Evolutionary conservation across 2,329 filamentous ascomycete species (phyloP).

Genomic region (Cytospora paraplurivora): DNA sequence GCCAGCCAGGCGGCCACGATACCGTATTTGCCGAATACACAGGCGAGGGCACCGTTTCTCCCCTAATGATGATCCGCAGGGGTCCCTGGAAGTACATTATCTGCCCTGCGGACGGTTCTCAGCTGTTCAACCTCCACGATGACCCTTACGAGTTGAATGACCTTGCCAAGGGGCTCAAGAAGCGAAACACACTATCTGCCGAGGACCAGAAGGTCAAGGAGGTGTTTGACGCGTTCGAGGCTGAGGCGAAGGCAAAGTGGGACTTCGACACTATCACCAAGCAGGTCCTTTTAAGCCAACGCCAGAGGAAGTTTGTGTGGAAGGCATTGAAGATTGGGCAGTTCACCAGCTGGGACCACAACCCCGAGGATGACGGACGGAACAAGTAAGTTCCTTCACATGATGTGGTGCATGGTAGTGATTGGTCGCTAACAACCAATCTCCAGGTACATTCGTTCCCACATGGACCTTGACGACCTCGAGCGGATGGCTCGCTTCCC

Average conservation of each 20-base stretch:
- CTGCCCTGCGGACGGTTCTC: slow-evolving; percentile 80
- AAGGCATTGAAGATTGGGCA: slow-evolving; percentile 73
- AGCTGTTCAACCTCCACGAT: slow-evolving; percentile 76
- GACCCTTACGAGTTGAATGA: slow-evolving; percentile 82
- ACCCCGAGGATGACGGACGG: slow-evolving; percentile 70
- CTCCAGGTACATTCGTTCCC: slow-evolving; percentile 78
- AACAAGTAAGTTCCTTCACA: slow-evolving; percentile 56
- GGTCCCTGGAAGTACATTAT: slow-evolving; percentile 89
- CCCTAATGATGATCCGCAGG: slow-evolving; percentile 91
- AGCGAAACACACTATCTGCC: slow-evolving; percentile 39
- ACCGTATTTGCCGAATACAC: slow-evolving; percentile 96
- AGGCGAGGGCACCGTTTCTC: slow-evolving; percentile 85
- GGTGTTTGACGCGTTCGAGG: slow-evolving; percentile 67
- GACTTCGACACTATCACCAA: slow-evolving; percentile 76
- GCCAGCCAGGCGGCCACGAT: slow-evolving; percentile 68
- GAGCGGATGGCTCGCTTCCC: slow-evolving; percentile 77
- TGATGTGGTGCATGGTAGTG: background rate
- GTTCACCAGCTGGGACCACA: slow-evolving; percentile 84
- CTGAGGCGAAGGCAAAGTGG: slow-evolving; percentile 76
- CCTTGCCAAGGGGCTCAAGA: slow-evolving; percentile 56
- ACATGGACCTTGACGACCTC: slow-evolving; percentile 77
- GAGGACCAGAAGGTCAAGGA: slow-evolving; percentile 50
- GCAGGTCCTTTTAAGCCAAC: slow-evolving; percentile 75
- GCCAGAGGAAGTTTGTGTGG: slow-evolving; percentile 78
- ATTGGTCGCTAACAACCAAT: background rate